A percentile compares a stretch with the other conserved stretches of the same genome.
Evolutionary conservation across 2,329 filamentous ascomycete genomes (phyloP).

Genomic region (Arthroderma sp.): DNA sequence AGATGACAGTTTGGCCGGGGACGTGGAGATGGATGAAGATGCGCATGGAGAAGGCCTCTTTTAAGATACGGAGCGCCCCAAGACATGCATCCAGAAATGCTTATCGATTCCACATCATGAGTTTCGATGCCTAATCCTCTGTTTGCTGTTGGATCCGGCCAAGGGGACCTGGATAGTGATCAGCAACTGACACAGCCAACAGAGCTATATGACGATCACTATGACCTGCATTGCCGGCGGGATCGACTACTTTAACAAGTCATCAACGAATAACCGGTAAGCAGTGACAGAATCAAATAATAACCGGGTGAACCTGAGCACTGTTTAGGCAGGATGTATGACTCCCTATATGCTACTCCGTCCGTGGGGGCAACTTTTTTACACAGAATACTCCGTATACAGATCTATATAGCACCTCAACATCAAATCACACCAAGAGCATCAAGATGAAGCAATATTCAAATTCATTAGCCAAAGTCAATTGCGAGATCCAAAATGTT

Average conservation of each 20-base stretch:
- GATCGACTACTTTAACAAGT: background rate
- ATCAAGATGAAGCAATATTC: background rate
- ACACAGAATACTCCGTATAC: background rate
- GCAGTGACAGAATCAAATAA: background rate
- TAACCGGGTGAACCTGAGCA: background rate
- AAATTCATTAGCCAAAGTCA: constrained; percentile 3
- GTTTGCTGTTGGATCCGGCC: background rate
- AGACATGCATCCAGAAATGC: background rate
- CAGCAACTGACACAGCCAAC: background rate
- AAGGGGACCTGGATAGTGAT: background rate
- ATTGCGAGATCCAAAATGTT: background rate
- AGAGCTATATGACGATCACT: constrained; percentile 1
- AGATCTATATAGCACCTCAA: background rate
- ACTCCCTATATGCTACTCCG: no score
- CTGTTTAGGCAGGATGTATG: no score
- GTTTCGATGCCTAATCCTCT: background rate
- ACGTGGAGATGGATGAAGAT: background rate
- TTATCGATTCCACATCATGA: background rate
- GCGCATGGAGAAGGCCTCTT: background rate
- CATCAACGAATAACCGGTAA: background rate
- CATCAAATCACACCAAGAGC: background rate
- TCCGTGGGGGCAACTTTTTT: no score
- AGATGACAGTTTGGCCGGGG: background rate
- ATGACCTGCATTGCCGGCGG: background rate
- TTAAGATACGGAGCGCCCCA: background rate